Evolutionary conservation across 805 yeast species (phyloP).

Genomic region (Hanseniaspora guilliermondii): DNA sequence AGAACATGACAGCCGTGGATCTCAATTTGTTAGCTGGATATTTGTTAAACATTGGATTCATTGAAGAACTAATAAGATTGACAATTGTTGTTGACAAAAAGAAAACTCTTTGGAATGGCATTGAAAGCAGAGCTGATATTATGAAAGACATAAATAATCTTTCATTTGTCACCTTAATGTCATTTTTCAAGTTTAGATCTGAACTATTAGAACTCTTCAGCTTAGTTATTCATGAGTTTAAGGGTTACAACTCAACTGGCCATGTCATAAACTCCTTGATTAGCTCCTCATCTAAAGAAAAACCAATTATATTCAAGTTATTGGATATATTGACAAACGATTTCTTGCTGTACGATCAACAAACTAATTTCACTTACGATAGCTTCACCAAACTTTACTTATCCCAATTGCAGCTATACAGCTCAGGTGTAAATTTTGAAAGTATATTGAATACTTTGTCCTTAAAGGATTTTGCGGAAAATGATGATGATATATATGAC

Average conservation of each 20-base stretch:
- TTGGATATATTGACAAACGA: constrained; percentile 2
- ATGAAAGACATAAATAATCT: constrained; percentile 22
- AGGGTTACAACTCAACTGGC: constrained; percentile 27
- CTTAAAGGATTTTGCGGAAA: background rate
- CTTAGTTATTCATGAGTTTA: constrained; percentile 51
- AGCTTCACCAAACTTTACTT: constrained; percentile 3
- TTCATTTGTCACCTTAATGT: constrained; percentile 41
- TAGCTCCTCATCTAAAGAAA: background rate
- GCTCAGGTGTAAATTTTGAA: constrained; percentile 4
- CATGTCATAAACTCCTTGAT: background rate
- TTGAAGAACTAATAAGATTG: constrained; percentile 39
- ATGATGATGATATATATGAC: constrained; percentile 30
- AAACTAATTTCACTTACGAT: constrained; percentile 1
- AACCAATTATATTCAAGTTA: constrained; percentile 3
- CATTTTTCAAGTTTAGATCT: constrained; percentile 51
- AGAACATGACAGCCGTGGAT: constrained; percentile 41
- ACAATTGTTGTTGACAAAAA: constrained; percentile 44
- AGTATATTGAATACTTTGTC: background rate
- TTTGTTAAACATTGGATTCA: constrained; percentile 28
- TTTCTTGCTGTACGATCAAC: background rate
- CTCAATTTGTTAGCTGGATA: constrained; percentile 38
- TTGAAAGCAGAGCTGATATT: constrained; percentile 26
- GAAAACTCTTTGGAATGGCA: constrained; percentile 42
- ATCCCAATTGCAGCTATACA: constrained; percentile 8
- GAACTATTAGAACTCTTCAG: constrained; percentile 53